These are phyloP conservation scores for Scheffersomyces quercinus DNA, from an alignment of 1,139 yeast genomes.

Conservation along the genomic window DNA sequence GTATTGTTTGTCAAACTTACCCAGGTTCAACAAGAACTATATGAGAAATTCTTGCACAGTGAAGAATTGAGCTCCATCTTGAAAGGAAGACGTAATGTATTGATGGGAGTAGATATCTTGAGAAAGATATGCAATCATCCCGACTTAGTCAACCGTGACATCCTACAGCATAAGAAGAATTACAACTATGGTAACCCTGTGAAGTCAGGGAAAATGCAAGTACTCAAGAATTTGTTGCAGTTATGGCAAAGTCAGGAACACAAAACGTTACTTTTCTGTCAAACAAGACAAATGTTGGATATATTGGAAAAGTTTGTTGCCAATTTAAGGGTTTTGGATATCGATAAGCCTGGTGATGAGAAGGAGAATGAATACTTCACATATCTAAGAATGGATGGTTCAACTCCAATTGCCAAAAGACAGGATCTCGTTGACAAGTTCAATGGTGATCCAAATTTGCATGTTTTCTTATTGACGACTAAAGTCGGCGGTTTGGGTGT, in stretches of 20 bases:
- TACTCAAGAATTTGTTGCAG: slow-evolving; percentile 69
- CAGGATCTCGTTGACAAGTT: slow-evolving; percentile 81
- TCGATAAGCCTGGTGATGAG: slow-evolving; percentile 17
- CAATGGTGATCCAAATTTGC: slow-evolving; percentile 57
- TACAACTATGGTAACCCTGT: slow-evolving; percentile 63
- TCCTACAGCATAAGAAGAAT: slow-evolving; percentile 37
- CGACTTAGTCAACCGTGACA: slow-evolving; percentile 68
- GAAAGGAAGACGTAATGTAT: slow-evolving; percentile 75
- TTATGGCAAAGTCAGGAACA: slow-evolving; percentile 80
- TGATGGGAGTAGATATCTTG: slow-evolving; percentile 86
- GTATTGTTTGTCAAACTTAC: slow-evolving; percentile 90
- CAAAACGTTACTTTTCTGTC: slow-evolving; percentile 81
- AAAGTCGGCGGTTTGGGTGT: slow-evolving; percentile 96
- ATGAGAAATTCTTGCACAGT: slow-evolving; percentile 70
- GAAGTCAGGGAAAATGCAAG: slow-evolving; percentile 90
- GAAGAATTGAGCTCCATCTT: slow-evolving; percentile 74
- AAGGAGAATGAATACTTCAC: slow-evolving; percentile 25
- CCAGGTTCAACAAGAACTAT: slow-evolving; percentile 68
- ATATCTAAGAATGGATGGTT: slow-evolving; percentile 90
- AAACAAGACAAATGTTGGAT: slow-evolving; percentile 91
- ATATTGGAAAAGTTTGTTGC: slow-evolving; percentile 67
- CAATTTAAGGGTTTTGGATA: slow-evolving; percentile 35
- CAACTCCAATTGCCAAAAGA: slow-evolving; percentile 75
- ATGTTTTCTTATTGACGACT: slow-evolving; percentile 81
- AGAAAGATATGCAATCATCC: slow-evolving; percentile 97